phyloP scores from a whole-genome alignment of 805 yeast species.

The Nematodospora valgi region DNA sequence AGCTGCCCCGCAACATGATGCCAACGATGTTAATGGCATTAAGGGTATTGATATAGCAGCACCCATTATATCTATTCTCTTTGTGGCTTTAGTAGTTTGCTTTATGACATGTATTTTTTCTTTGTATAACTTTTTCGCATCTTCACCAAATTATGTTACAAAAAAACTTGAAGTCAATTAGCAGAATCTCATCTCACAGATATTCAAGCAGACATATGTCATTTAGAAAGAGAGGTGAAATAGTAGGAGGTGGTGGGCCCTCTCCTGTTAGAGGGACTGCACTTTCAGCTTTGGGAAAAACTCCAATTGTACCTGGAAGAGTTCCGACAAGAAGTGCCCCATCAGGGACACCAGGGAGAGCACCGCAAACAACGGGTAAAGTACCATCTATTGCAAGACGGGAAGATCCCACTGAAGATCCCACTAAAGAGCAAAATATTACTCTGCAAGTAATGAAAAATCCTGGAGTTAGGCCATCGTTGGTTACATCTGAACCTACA shows the following conservation, averaged over 20 bases:
- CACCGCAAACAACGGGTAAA: not conserved
- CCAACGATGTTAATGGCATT: slow-evolving; percentile 49
- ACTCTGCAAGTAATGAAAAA: slow-evolving; percentile 19
- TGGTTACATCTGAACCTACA: slow-evolving; percentile 68
- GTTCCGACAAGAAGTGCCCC: slow-evolving; percentile 1
- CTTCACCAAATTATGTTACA: too few relatives aligned
- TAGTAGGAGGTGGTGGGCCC: slow-evolving; percentile 18
- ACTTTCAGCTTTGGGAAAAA: slow-evolving; percentile 4
- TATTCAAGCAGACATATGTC: slow-evolving; percentile 34
- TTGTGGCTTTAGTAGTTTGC: too few relatives aligned
- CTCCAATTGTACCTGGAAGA: slow-evolving; percentile 4
- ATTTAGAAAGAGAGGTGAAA: slow-evolving; percentile 41
- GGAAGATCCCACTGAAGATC: slow-evolving; percentile 6
- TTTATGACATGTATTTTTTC: too few relatives aligned
- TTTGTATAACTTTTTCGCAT: too few relatives aligned
- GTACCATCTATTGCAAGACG: not conserved
- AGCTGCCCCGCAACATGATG: slow-evolving; percentile 82
- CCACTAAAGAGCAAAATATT: slow-evolving; percentile 1
- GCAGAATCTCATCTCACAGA: too few relatives aligned
- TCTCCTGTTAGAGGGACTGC: slow-evolving; percentile 7
- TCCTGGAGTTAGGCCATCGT: slow-evolving; percentile 74
- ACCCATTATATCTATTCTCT: slow-evolving; percentile 60
- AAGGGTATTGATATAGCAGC: slow-evolving; percentile 71
- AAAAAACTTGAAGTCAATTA: too few relatives aligned
- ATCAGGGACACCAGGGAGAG: not conserved